Conservation (phyloP, 164 flowering plant species). For the Chimonanthus salicifolius region DNA sequence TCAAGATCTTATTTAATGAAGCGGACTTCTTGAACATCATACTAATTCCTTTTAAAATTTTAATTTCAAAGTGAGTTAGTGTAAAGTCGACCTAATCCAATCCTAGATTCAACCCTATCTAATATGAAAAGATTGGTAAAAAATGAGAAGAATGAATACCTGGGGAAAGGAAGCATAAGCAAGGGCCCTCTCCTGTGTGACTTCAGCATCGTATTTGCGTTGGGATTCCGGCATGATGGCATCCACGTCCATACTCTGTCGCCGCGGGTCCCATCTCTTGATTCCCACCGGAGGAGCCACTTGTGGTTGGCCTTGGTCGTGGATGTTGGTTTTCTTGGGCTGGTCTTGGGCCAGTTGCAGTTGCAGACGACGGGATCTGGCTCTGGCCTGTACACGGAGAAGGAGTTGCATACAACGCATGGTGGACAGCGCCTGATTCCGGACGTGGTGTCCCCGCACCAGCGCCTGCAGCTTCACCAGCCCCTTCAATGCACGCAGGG, state of each 20-base stretch:
- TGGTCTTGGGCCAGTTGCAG: background rate
- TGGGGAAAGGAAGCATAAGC: background rate
- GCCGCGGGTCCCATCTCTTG: background rate
- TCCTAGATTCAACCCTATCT: background rate
- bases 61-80: background rate
- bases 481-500: background rate
- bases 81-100: background rate
- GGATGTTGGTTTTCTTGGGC: background rate
- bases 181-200: background rate
- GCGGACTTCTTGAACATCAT: no score
- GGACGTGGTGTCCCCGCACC: background rate
- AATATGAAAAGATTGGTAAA: background rate
- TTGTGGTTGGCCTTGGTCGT: background rate
- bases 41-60: background rate
- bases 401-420: background rate
- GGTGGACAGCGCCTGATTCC: background rate
- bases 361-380: background rate
- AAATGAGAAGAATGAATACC: background rate
- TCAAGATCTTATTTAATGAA: no score
- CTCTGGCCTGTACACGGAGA: background rate
- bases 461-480: background rate
- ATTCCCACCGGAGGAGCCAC: background rate
- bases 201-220: background rate
- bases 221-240: background rate
- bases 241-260: background rate